A percentile compares a stretch with the other conserved stretches of the same genome.
Evolutionary conservation across 345 rosid species (phyloP).

Genomic region (Alliaria petiolata): DNA sequence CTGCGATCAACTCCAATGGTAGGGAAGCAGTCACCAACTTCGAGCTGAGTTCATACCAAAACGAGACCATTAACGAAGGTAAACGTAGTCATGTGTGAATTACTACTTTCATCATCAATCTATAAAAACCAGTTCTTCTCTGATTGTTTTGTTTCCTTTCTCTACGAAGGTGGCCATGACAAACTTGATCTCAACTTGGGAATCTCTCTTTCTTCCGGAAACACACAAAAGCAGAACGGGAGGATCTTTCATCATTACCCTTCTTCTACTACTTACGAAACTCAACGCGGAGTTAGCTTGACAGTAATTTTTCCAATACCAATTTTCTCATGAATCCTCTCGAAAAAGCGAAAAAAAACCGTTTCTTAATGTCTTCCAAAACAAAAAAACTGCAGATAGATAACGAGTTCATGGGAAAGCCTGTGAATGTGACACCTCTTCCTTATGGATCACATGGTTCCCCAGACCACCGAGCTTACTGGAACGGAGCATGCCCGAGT

Average conservation of each 20-base stretch:
- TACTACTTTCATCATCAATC: background rate
- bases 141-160: background rate
- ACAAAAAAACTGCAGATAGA: conserved; percentile 17
- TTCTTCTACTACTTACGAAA: conserved; percentile 19
- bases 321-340: background rate
- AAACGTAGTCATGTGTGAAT: background rate
- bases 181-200: conserved; percentile 36
- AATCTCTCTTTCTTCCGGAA: conserved; percentile 28
- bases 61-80: conserved; percentile 62
- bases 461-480: conserved; percentile 19
- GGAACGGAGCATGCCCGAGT: conserved; percentile 29
- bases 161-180: conserved; percentile 1
- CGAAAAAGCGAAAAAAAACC: background rate
- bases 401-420: conserved; percentile 27
- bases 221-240: conserved; percentile 17
- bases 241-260: conserved; percentile 25
- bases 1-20: conserved; percentile 83
- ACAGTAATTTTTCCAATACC: conserved; percentile 1
- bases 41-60: too few species aligned
- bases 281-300: conserved; percentile 26
- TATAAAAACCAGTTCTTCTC: background rate
- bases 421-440: conserved; percentile 18
- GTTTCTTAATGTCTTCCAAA: background rate
- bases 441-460: conserved; percentile 29
- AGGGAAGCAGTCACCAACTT: conserved; percentile 95